Evolutionary conservation across 148 eudicot genomes (phyloP).

Genomic region (Polygonum aviculare): DNA sequence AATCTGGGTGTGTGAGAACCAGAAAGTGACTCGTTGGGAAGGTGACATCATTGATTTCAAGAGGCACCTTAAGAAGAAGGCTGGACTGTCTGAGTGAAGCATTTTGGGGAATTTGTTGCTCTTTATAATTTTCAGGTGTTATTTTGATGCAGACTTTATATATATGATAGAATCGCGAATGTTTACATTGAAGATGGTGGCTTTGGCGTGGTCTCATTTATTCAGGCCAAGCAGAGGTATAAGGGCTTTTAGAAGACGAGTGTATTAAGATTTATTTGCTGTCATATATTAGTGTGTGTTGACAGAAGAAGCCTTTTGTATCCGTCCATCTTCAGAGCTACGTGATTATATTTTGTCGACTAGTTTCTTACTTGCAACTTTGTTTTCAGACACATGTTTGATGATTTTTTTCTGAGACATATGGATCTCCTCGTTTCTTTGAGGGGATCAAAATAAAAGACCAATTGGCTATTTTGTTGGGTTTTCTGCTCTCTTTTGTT

Average conservation of each 20-base stretch:
- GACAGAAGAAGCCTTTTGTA: background rate
- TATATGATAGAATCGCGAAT: background rate
- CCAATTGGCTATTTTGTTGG: background rate
- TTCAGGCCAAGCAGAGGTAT: background rate
- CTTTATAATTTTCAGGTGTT: background rate
- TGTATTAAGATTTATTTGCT: background rate
- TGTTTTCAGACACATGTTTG: background rate
- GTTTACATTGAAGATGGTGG: background rate
- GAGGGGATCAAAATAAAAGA: background rate
- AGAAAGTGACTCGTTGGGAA: slow-evolving; percentile 70
- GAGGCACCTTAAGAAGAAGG: slow-evolving; percentile 61
- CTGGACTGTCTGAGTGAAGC: slow-evolving; percentile 39
- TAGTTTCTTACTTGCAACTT: background rate
- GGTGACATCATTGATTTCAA: slow-evolving; percentile 90
- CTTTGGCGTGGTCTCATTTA: slow-evolving; percentile 8
- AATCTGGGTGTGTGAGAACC: slow-evolving; percentile 96
- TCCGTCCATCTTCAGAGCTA: slow-evolving; percentile 8
- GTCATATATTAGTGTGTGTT: background rate
- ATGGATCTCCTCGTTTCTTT: background rate
- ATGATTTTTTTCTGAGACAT: background rate
- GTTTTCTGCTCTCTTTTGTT: background rate
- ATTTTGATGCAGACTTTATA: background rate
- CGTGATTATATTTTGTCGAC: slow-evolving; percentile 3
- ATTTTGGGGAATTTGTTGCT: background rate
- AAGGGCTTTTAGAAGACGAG: background rate